Conservation (phyloP, 2,329 filamentous ascomycete genomes). For the Aspergillus viridinutans region DNA sequence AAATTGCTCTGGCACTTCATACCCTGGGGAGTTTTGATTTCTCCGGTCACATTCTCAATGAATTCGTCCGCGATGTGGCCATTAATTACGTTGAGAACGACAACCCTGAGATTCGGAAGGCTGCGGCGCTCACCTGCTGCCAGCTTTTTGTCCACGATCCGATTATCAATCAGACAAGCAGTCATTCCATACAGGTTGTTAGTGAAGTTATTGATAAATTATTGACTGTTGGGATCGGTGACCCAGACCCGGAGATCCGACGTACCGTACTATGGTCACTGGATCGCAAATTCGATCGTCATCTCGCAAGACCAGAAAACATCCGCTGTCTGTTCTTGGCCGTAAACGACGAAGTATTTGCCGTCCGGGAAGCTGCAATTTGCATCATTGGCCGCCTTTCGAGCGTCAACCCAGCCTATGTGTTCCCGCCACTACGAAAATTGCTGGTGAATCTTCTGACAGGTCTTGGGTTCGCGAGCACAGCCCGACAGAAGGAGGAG, state of each 20-base stretch:
- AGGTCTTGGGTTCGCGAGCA: conserved; percentile 93
- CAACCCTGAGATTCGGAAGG: conserved; percentile 86
- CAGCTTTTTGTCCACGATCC: conserved; percentile 96
- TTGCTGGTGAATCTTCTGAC: conserved; percentile 94
- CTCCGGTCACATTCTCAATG: conserved; percentile 82
- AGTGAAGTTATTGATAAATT: conserved; percentile 97
- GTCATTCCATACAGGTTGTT: conserved; percentile 94
- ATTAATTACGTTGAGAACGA: conserved; percentile 98
- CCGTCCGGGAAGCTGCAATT: conserved; percentile 90
- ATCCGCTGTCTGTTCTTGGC: conserved; percentile 93
- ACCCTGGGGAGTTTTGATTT: conserved; percentile 99
- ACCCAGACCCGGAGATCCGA: conserved; percentile 83
- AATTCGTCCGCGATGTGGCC: conserved; percentile 96
- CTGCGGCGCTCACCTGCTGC: conserved; percentile 92
- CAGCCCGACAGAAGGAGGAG: conserved; percentile 90
- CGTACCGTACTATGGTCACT: conserved; percentile 83
- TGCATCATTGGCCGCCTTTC: conserved; percentile 93
- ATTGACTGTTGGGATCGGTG: conserved; percentile 88
- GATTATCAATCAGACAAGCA: conserved; percentile 95
- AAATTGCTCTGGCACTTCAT: conserved; percentile 88
- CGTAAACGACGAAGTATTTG: conserved; percentile 89
- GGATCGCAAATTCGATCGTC: conserved; percentile 89
- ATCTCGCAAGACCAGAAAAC: conserved; percentile 96
- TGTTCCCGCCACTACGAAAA: conserved; percentile 92
- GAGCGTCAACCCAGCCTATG: conserved; percentile 88